A percentile compares a stretch with the other conserved stretches of the same genome.
phyloP scores from a whole-genome alignment of 139 green algal genomes.

The Chlamydomonas sp. region DNA sequence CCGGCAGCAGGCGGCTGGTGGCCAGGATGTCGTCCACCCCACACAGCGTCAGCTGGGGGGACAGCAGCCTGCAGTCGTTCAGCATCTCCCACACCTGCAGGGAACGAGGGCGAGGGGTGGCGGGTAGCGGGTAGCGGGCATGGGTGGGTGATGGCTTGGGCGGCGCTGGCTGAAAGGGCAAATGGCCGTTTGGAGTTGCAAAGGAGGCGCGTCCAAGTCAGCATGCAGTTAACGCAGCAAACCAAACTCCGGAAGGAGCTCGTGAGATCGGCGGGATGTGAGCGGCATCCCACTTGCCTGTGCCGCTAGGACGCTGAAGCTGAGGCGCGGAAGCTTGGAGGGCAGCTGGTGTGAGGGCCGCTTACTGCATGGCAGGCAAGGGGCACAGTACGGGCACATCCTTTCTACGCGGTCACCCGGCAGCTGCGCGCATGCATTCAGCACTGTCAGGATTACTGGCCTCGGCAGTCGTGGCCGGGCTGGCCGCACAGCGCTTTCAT shows the following conservation, averaged over 20 bases:
- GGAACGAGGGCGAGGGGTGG: too few relatives aligned
- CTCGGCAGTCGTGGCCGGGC: neutral
- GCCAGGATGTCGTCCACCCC: constrained; percentile 35
- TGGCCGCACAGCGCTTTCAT: too few relatives aligned
- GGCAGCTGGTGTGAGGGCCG: constrained; percentile 29
- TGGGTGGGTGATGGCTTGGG: too few relatives aligned
- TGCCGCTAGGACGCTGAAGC: constrained; percentile 40
- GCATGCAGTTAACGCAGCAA: too few relatives aligned
- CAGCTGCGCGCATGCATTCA: too few relatives aligned
- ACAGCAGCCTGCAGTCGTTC: constrained; percentile 53
- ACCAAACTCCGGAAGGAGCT: neutral
- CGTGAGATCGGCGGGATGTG: neutral
- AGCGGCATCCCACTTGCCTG: neutral
- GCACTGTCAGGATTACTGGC: too few relatives aligned
- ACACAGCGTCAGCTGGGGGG: constrained; percentile 35
- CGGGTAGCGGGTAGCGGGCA: too few relatives aligned
- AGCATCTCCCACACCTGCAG: constrained; percentile 71
- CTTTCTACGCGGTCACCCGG: neutral
- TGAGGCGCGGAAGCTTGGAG: neutral
- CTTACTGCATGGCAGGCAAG: constrained; percentile 30
- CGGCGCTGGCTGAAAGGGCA: too few relatives aligned
- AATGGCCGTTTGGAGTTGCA: too few relatives aligned
- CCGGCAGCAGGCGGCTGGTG: constrained; percentile 14
- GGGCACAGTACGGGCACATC: neutral
- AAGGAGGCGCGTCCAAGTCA: too few relatives aligned